A percentile compares a stretch with the other conserved stretches of the same genome.
These are phyloP conservation scores for Candida palmyrensis DNA, from an alignment of 805 yeast species.

Conservation along the genomic window DNA sequence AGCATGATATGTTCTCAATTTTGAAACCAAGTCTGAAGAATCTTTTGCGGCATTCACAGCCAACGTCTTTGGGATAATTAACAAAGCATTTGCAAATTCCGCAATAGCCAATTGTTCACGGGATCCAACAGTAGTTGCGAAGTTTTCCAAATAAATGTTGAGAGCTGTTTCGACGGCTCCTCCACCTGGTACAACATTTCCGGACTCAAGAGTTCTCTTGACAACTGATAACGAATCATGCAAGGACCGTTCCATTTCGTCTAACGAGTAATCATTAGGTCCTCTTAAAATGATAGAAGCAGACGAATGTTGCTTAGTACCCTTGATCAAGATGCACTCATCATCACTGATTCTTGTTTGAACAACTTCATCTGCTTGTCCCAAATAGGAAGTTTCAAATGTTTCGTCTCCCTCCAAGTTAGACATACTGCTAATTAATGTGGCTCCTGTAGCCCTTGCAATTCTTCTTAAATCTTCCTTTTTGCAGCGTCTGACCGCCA, in stretches of 20 bases:
- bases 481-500: slow-evolving; percentile 96
- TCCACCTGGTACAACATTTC: slow-evolving; percentile 96
- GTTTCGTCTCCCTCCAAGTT: slow-evolving; percentile 96
- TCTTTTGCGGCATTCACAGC: slow-evolving; percentile 98
- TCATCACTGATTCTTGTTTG: slow-evolving; percentile 93
- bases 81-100: slow-evolving; percentile 87
- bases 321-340: slow-evolving; percentile 89
- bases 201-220: slow-evolving; percentile 92
- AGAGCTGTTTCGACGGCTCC: slow-evolving; percentile 98
- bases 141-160: slow-evolving; percentile 90
- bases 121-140: slow-evolving; percentile 96
- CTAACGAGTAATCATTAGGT: slow-evolving; percentile 89
- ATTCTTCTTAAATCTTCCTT: slow-evolving; percentile 95
- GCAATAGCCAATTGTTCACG: slow-evolving; percentile 98
- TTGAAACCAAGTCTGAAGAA: slow-evolving; percentile 89
- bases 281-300: slow-evolving; percentile 92
- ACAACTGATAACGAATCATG: slow-evolving; percentile 94
- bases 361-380: slow-evolving; percentile 83
- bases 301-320: slow-evolving; percentile 87
- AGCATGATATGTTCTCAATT: slow-evolving; percentile 92
- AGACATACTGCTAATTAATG: slow-evolving; percentile 78
- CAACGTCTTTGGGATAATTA: slow-evolving; percentile 91
- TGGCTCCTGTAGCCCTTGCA: slow-evolving; percentile 97
- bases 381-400: slow-evolving; percentile 78
- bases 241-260: slow-evolving; percentile 97